Evolutionary conservation across 2,329 filamentous ascomycete genomes (phyloP), one percentile per base, ranked within the genome.

Genomic region (Pseudogymnoascus sp.): DNA sequence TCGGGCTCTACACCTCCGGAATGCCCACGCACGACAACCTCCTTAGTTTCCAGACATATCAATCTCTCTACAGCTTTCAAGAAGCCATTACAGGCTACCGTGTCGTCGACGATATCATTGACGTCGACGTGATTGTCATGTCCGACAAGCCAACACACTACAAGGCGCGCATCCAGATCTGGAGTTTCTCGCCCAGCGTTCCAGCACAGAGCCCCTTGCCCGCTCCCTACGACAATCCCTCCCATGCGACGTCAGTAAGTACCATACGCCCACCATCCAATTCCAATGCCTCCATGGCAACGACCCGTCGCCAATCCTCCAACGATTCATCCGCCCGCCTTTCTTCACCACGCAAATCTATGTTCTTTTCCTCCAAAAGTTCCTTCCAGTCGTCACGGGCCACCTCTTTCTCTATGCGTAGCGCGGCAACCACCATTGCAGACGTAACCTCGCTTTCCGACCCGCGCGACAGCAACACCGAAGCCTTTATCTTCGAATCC

Each of bases 21-120:
- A 37, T 38, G 21, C 44, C 46, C 23, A 59, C 46, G 14, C 23
- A 53, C 4, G 61, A 63, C 34, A 59, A 53, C 16, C 46, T 63
- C 21, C 38, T 63, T n/a, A 63, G 61, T 53, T 63, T 63, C 23
- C 16, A 60, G n/a, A 18, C 34, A 25, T 60, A 60, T 28, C 3
- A 34, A 37, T 12, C 37, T 18, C 31, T 63, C 5, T 63, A 60
- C 40, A 53, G 12, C 3, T 63, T 63, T 14, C 61, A 63, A 11
- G 50, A 60, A 60, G 61, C 61, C n/a, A 53, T 63, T 18, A 63
- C 61, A 7, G 61, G 61, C 5, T 63, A 60, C n/a, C 61, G 61
- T 38, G 8, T 59, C 3, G 59, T 63, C 14, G 23, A 25, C 16
- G 50, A 63, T 28, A 11, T 60, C 5, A n/a, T 40, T 1, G n/a